Percentiles rank a stretch among this genome's conserved stretches.
Conservation (phyloP, 176 grass and related monocot species). For the Miscanthus lutarioriparius region DNA sequence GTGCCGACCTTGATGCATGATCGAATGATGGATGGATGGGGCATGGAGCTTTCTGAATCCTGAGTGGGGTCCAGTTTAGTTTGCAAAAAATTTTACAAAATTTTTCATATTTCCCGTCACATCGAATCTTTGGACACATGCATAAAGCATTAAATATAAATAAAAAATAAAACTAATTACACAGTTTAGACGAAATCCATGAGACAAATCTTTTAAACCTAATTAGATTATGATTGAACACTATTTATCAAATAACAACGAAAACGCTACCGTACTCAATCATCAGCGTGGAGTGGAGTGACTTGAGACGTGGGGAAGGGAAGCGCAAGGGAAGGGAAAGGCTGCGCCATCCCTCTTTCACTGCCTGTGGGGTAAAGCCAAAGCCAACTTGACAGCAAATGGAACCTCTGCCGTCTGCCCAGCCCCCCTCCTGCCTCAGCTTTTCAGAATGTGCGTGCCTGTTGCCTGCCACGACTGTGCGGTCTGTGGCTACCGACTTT, state of each 20-base stretch:
- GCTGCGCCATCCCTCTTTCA: conserved; percentile 8
- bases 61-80: not conserved
- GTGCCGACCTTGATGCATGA: conserved; percentile 22
- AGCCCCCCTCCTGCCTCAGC: not conserved
- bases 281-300: not conserved
- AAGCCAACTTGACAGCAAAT: conserved; percentile 21
- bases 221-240: too few relatives aligned
- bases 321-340: conserved; percentile 33
- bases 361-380: not conserved
- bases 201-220: too few relatives aligned
- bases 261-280: too few relatives aligned
- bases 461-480: not conserved
- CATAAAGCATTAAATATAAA: too few relatives aligned
- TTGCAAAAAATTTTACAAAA: too few relatives aligned
- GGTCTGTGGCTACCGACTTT: too few relatives aligned
- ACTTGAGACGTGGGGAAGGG: not conserved
- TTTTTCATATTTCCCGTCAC: too few relatives aligned
- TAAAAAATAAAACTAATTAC: too few relatives aligned
- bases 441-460: conserved; percentile 17
- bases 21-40: conserved; percentile 3
- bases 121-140: too few relatives aligned
- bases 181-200: too few relatives aligned
- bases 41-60: not conserved
- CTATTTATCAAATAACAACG: too few relatives aligned
- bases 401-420: too few relatives aligned